Conservation (phyloP, 129 eudicot species). For the Tanacetum coccineum region DNA sequence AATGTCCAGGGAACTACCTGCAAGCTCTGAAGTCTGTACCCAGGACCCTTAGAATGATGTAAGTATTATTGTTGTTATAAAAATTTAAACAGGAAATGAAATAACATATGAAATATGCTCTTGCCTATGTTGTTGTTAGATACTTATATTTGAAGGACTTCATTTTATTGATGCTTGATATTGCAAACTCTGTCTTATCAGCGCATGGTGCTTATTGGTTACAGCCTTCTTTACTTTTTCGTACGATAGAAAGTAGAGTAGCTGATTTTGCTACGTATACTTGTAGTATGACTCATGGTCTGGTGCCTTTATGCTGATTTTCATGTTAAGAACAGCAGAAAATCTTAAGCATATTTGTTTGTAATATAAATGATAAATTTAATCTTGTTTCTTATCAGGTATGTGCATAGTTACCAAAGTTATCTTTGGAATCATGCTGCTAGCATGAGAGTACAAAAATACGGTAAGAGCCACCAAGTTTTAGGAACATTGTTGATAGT, state of each 20-base stretch:
- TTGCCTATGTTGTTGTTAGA: background rate
- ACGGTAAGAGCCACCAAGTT: conserved; percentile 42
- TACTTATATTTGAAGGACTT: background rate
- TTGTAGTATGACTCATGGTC: background rate
- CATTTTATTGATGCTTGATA: background rate
- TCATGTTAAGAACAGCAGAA: conserved; percentile 7
- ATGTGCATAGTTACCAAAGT: conserved; percentile 89
- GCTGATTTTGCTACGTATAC: background rate
- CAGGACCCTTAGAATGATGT: conserved; percentile 97
- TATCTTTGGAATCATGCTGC: conserved; percentile 93
- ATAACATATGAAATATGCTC: background rate
- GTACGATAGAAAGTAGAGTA: background rate
- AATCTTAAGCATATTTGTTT: background rate
- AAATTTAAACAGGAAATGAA: background rate
- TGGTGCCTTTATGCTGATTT: background rate
- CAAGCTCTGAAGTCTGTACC: conserved; percentile 85
- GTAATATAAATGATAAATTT: background rate
- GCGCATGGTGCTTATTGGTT: background rate
- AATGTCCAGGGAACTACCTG: conserved; percentile 76
- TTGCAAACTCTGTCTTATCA: conserved; percentile 2
- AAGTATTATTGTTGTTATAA: conserved; percentile 31
- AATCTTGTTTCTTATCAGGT: conserved; percentile 45
- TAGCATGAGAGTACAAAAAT: conserved; percentile 74
- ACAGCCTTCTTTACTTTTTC: background rate
- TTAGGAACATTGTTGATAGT: background rate